Percentiles rank a stretch among this genome's conserved stretches.
Evolutionary conservation across 257 asterid genomes (phyloP).

Genomic region (Solanum clarkiae): DNA sequence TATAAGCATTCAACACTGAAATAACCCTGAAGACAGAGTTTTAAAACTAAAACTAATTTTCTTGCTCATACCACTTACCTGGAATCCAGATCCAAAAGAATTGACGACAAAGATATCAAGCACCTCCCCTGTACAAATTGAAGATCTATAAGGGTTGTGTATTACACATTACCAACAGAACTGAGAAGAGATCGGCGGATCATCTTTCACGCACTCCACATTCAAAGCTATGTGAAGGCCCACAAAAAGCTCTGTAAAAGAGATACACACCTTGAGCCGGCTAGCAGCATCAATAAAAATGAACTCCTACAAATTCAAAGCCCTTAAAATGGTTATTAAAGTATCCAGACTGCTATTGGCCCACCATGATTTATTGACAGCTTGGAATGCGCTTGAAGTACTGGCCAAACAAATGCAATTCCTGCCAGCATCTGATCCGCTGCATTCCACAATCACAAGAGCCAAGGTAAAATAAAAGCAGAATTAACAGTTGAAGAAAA

Average conservation of each 20-base stretch:
- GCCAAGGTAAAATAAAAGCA: background rate
- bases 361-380: slow-evolving; percentile 9
- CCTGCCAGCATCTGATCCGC: slow-evolving; percentile 78
- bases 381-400: slow-evolving; percentile 71
- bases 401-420: slow-evolving; percentile 65
- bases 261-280: slow-evolving; percentile 51
- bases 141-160: background rate
- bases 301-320: slow-evolving; percentile 51
- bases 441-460: slow-evolving; percentile 20
- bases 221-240: background rate
- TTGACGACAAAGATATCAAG: slow-evolving; percentile 84
- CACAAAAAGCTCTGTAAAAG: background rate
- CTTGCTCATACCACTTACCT: slow-evolving; percentile 23
- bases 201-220: background rate
- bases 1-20: background rate
- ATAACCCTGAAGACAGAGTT: background rate
- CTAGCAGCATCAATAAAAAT: slow-evolving; percentile 62
- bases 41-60: background rate
- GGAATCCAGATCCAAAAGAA: slow-evolving; percentile 90
- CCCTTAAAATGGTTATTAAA: slow-evolving; percentile 14
- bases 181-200: background rate
- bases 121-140: slow-evolving; percentile 42
- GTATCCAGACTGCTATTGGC: background rate
- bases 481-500: background rate
- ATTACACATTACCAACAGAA: background rate